Conservation (phyloP, 495 filamentous ascomycete species). For the Rostrohypoxylon terebratum region DNA sequence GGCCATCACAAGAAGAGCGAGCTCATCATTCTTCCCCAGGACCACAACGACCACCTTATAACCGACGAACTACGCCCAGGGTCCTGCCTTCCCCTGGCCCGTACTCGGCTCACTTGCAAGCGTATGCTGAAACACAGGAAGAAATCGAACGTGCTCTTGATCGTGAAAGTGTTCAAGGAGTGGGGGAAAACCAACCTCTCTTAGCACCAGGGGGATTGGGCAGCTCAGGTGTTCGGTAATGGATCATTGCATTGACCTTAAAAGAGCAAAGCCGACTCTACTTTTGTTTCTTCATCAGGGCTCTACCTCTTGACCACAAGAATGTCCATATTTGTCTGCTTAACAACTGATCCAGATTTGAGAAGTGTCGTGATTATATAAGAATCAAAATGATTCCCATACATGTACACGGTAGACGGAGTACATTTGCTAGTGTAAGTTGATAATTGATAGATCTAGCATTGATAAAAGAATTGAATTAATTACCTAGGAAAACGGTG, state of each 20-base stretch:
- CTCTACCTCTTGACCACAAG: conserved; percentile 8
- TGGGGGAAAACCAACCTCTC: conserved; percentile 58
- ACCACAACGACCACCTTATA: conserved; percentile 44
- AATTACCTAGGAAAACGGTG: conserved; percentile 4
- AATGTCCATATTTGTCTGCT: conserved; percentile 18
- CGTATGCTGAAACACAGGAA: conserved; percentile 55
- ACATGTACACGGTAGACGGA: conserved; percentile 4
- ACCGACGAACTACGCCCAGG: conserved; percentile 46
- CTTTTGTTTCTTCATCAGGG: conserved; percentile 26
- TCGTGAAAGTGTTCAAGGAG: conserved; percentile 56
- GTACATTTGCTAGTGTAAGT: conserved; percentile 18
- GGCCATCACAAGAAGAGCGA: conserved; percentile 41
- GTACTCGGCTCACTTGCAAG: conserved; percentile 55
- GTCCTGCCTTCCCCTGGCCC: conserved; percentile 51
- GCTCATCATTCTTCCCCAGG: conserved; percentile 35
- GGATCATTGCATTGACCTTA: background rate
- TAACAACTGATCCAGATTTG: conserved; percentile 11
- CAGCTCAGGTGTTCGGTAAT: conserved; percentile 45
- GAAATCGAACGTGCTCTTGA: conserved; percentile 56
- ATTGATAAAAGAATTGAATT: conserved; percentile 24
- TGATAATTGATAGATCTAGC: conserved; percentile 23
- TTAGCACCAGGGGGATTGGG: conserved; percentile 55
- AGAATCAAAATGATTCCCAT: conserved; percentile 17
- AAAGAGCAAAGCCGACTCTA: background rate
- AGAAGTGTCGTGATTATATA: background rate